Base-by-base conservation (phyloP, 768 basidiomycete species). In the Hericium coralloides region DNA sequence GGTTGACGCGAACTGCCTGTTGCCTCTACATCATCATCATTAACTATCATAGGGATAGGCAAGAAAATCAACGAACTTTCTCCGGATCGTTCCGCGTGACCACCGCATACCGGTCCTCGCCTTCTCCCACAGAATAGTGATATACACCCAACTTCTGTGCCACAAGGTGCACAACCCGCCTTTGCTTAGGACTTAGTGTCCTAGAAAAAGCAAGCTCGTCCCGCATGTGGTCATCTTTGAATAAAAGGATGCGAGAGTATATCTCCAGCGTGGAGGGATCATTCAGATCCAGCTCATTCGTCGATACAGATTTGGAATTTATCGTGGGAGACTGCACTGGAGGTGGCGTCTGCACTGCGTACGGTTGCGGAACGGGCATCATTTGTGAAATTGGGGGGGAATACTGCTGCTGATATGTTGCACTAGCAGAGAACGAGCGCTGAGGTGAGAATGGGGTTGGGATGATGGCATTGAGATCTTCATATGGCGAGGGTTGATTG, bases 121-220 rank as follows among this genome's bases (percentile, higher is more conserved):
- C 92, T 67, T 92, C 91, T 4, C 95, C 95, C 10, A 94, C 80
- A 23, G 90, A 94, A 65, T 92, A 92, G 68, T 97, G 94, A 68
- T 88, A 95, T 18, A 99, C 89, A 56, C 93, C 94, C 25, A 99
- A 79, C 72, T 93, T 98, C 74, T 97, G 92, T 18, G 97, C 95
- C 57, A 98, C 89, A 57, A 98, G 79, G 69, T 99, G 95, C 31
- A 99, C 95, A 14, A 93, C 87, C 61, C 95, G 77, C 59, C 95
- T 76, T 69, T 98, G 94, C 68, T 89, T 89, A 20, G 92, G 82
- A 36, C 81, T 76, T 18, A 98, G 79, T 14, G 86, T 84, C 56
- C 91, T 76, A n/a, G 95, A 94, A 71, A 98, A 98, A 4, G 95
- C 94, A 55, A 98, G 83, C 70, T 98, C 95, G 65, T 98, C 95